Evolutionary conservation across 2,329 filamentous ascomycete genomes (phyloP).

Genomic region (Colletotrichum truncatum): DNA sequence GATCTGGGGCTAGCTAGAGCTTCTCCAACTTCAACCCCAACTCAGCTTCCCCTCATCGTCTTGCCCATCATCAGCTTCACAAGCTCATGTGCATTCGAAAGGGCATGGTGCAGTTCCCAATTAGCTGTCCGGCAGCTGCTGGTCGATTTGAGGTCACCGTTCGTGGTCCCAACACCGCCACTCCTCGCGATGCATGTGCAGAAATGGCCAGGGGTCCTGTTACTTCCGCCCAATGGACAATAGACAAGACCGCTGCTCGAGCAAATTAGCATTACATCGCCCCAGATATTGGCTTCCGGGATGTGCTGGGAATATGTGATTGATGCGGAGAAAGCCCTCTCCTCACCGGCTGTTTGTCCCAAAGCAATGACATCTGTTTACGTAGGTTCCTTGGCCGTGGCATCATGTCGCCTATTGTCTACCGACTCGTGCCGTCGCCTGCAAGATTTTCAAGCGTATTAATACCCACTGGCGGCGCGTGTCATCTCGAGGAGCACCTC

Average conservation of each 20-base stretch:
- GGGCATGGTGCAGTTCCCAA: conserved; percentile 1
- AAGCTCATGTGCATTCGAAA: not conserved
- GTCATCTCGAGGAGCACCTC: not conserved
- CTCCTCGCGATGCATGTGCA: conserved; percentile 6
- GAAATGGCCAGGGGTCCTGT: conserved; percentile 21
- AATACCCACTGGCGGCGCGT: conserved; percentile 25
- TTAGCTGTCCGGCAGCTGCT: not conserved
- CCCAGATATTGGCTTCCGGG: conserved; percentile 14
- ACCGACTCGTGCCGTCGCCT: not conserved
- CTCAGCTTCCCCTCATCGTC: conserved; percentile 16
- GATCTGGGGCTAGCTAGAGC: conserved; percentile 3
- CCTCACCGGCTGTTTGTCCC: conserved; percentile 18
- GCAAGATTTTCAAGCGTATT: conserved; percentile 23
- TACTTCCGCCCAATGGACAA: conserved; percentile 24
- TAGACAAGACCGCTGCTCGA: conserved; percentile 25
- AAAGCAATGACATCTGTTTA: conserved; percentile 29
- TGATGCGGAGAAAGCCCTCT: conserved; percentile 30
- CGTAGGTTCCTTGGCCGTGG: conserved; percentile 5
- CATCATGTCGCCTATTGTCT: conserved; percentile 16
- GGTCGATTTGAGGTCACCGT: conserved; percentile 5
- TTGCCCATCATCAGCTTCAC: conserved; percentile 21
- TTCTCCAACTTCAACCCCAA: conserved; percentile 24
- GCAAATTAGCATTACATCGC: conserved; percentile 29
- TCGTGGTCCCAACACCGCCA: conserved; percentile 10
- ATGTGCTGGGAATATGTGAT: not conserved